phyloP scores from a whole-genome alignment of 441 rosid species.

The Rhodomyrtus psidioides region DNA sequence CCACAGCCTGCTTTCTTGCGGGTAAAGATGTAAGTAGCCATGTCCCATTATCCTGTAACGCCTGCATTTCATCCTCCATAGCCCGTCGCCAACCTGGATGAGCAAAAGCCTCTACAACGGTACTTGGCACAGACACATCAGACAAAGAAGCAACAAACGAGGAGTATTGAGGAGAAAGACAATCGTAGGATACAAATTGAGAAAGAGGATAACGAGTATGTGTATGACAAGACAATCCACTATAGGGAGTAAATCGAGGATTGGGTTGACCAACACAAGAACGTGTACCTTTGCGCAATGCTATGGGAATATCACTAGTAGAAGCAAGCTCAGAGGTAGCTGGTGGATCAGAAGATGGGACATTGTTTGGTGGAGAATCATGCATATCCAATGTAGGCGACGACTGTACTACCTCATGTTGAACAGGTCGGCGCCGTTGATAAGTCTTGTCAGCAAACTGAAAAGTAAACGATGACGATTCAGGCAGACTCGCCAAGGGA shows the following conservation, averaged over 20 bases:
- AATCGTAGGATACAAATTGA: not conserved
- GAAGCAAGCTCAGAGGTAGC: not conserved
- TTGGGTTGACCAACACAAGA: not conserved
- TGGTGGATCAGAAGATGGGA: not conserved
- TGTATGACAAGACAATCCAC: not conserved
- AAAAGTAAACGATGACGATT: not conserved
- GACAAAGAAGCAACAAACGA: not conserved
- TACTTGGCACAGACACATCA: not conserved
- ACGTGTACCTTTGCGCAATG: not conserved
- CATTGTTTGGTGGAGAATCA: not conserved
- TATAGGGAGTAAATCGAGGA: not conserved
- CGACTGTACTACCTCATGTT: not conserved
- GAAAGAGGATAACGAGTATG: not conserved
- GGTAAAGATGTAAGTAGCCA: not conserved
- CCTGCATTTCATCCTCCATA: not conserved
- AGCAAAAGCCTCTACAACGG: not conserved
- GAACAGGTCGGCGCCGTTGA: not conserved
- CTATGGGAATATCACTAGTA: not conserved
- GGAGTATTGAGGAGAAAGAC: not conserved
- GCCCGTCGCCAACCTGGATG: not conserved
- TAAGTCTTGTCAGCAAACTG: not conserved
- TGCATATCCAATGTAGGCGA: not conserved
- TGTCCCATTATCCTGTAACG: not conserved
- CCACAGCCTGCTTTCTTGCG: not conserved
- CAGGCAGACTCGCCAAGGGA: not conserved